These are phyloP conservation scores for Wickerhamiella shivajii DNA, from an alignment of 805 yeast species.

Conservation along the genomic window DNA sequence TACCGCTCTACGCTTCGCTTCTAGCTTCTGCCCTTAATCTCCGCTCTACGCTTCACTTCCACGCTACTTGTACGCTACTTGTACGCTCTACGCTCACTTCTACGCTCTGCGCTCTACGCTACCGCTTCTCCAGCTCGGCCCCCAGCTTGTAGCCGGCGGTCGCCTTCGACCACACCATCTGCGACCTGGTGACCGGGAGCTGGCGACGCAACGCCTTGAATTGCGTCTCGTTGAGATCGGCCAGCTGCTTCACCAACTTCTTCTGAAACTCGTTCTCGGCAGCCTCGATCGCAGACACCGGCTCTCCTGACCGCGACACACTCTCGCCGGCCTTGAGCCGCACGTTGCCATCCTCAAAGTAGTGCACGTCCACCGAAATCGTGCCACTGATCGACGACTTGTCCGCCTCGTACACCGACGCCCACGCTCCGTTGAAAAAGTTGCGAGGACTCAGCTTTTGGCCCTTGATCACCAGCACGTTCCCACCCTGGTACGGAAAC, in stretches of 20 bases:
- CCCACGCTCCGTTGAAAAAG: conserved; percentile 86
- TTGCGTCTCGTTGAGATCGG: conserved; percentile 57
- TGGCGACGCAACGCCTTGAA: conserved; percentile 82
- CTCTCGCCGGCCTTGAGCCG: conserved; percentile 40
- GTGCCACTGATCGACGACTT: conserved; percentile 33
- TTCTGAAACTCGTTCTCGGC: conserved; percentile 49
- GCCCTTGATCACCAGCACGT: conserved; percentile 47
- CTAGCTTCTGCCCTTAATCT: too few relatives aligned
- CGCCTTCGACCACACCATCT: conserved; percentile 89
- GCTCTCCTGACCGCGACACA: conserved; percentile 14
- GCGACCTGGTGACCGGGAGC: conserved; percentile 80
- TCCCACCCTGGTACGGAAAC: conserved; percentile 23
- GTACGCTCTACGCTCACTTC: too few relatives aligned
- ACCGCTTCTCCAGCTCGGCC: conserved; percentile 15
- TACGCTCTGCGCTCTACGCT: too few relatives aligned
- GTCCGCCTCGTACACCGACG: conserved; percentile 40
- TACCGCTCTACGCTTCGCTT: too few relatives aligned
- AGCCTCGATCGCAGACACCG: conserved; percentile 28
- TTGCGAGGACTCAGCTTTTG: conserved; percentile 59
- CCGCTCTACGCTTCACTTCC: too few relatives aligned
- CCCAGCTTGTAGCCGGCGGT: conserved; percentile 83
- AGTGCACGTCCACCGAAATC: conserved; percentile 64
- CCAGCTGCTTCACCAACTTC: conserved; percentile 45
- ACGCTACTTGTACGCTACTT: too few relatives aligned
- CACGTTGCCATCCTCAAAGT: conserved; percentile 93